These are phyloP conservation scores for Medakamo hakoo DNA, from an alignment of 139 green algal genomes.

Conservation along the genomic window DNA sequence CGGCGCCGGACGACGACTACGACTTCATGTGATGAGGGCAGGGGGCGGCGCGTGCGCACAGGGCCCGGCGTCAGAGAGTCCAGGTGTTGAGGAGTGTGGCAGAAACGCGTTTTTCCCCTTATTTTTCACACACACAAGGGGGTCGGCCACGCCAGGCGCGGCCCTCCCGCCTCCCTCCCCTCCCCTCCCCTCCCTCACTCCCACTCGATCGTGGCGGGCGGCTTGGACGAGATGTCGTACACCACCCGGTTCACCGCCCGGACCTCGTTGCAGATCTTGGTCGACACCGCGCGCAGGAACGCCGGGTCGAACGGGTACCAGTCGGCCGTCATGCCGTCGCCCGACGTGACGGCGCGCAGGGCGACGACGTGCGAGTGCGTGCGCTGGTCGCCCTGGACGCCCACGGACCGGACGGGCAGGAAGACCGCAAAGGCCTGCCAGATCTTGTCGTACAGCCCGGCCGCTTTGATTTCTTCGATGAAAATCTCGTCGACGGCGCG, in stretches of 20 bases:
- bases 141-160: too few relatives aligned
- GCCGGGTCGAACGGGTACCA: constrained; percentile 90
- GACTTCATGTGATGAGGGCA: constrained; percentile 59
- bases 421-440: constrained; percentile 99
- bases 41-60: too few relatives aligned
- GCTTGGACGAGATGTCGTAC: constrained; percentile 98
- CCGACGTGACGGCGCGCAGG: constrained; percentile 66
- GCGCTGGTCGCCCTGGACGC: constrained; percentile 86
- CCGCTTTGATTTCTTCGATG: constrained; percentile 82
- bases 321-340: constrained; percentile 98
- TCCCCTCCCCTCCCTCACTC: constrained; percentile 45
- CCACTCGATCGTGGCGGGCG: constrained; percentile 96
- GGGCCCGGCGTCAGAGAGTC: too few relatives aligned
- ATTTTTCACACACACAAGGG: too few relatives aligned
- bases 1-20: constrained; percentile 28
- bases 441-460: constrained; percentile 96
- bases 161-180: neutral
- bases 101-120: too few relatives aligned
- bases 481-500: constrained; percentile 91
- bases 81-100: too few relatives aligned
- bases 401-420: constrained; percentile 70
- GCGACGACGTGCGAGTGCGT: constrained; percentile 89
- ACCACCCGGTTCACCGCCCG: constrained; percentile 86
- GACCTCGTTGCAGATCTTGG: constrained; percentile 89
- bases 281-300: constrained; percentile 79